Base-by-base conservation (phyloP, 1,139 yeast genomes). In the Eremothecium coryli region DNA sequence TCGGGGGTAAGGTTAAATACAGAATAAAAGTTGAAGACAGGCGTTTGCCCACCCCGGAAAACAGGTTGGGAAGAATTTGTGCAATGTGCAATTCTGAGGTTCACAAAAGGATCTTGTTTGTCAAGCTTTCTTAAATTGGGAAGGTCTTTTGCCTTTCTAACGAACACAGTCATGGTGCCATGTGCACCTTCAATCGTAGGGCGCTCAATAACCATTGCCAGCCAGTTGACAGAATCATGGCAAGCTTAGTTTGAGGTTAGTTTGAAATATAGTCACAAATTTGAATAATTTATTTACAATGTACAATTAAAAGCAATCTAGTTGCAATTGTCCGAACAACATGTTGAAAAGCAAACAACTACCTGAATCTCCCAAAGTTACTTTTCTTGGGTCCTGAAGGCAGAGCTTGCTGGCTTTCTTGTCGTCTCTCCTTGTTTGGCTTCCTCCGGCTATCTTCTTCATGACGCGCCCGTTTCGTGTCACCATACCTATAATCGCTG, bases 41-140 rank as follows among this genome's bases (percentile, higher is more conserved):
- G 96, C 2, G 84, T 80, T 54, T 86, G 96, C 1, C 96, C 96
- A 1, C 94, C 96, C 45, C 96, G 62, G 43, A 72, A 71, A 40
- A 80, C 74, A 0, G 82, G 66, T 18, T 75, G 76, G 0, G 95
- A 82, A 45, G 81, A 73, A 45, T 79, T 72, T 15, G 93, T 90
- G 41, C 71, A 71, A 37, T 82, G 81, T n/a, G 88, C 93, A 3
- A 86, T 66, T 38, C 96, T 64, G 11, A 82, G 68, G 9, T 88
- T 74, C 33, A 84, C 80, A 58, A 82, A 85, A 1, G 95, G 96
- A 42, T 84, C 79, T 58, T 86, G 96, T 50, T 86, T 86, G 46
- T 90, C 95, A 24, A 85, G 63, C 38, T 78, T 82, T 28, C 90
- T 66, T 41, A 88, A 63, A 56, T 86, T 88, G 11, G 94, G 93